A percentile compares a stretch with the other conserved stretches of the same genome.
Evolutionary conservation across 352 stramenopile genomes (phyloP).

Genomic region (Phytophthora cactorum): DNA sequence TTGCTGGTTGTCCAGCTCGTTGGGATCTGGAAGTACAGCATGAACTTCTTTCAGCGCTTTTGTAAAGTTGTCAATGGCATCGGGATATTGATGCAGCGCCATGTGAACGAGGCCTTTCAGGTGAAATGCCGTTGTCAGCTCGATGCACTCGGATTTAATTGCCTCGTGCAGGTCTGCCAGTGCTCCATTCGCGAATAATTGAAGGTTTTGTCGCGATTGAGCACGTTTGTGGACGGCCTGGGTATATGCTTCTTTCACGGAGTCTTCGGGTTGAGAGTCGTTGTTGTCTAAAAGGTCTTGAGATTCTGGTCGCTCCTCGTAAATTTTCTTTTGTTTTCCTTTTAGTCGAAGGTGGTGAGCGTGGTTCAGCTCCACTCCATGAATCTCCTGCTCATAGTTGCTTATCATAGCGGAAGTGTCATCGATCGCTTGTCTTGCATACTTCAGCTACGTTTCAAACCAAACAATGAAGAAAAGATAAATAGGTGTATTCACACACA

Average conservation of each 20-base stretch:
- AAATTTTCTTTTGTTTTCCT: constrained; percentile 9
- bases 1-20: constrained; percentile 19
- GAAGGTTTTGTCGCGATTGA: constrained; percentile 13
- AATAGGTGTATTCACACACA: too few relatives aligned
- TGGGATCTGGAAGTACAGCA: constrained; percentile 1
- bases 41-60: constrained; percentile 38
- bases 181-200: constrained; percentile 22
- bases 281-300: constrained; percentile 8
- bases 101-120: constrained; percentile 51
- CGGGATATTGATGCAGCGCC: constrained; percentile 31
- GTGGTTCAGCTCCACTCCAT: constrained; percentile 25
- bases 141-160: constrained; percentile 27
- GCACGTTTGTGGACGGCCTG: constrained; percentile 19
- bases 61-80: constrained; percentile 54
- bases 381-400: constrained; percentile 29
- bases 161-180: constrained; percentile 44
- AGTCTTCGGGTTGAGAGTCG: constrained; percentile 7
- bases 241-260: constrained; percentile 6
- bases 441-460: constrained; percentile 26
- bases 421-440: constrained; percentile 26
- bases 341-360: constrained; percentile 13
- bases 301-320: constrained; percentile 15
- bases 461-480: not conserved
- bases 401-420: constrained; percentile 23
- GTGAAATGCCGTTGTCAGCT: constrained; percentile 44